These are phyloP conservation scores for Didymella lethalis DNA, from an alignment of 2,329 filamentous ascomycete genomes.

Conservation along the genomic window DNA sequence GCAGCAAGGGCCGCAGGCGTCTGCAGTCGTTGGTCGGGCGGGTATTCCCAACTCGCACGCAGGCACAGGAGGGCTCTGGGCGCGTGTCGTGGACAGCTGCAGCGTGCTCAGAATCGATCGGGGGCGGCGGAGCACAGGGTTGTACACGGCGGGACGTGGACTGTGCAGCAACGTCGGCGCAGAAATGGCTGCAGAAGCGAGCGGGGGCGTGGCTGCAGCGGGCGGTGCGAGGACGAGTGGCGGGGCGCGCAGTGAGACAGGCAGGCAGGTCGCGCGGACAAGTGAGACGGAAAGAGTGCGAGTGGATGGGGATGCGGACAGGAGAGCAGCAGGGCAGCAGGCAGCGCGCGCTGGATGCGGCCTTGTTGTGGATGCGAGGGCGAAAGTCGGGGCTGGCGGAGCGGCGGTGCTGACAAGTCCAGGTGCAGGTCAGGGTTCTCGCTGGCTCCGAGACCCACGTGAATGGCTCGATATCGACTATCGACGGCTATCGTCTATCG, in stretches of 20 bases:
- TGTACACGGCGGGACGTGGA: conserved; percentile 34
- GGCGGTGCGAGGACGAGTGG: conserved; percentile 15
- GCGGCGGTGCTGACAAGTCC: conserved; percentile 13
- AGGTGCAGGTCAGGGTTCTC: conserved; percentile 21
- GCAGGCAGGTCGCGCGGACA: neutral
- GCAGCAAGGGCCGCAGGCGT: conserved; percentile 23
- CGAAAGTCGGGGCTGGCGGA: conserved; percentile 18
- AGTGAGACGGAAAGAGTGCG: neutral
- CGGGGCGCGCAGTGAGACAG: conserved; percentile 6
- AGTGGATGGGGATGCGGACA: neutral
- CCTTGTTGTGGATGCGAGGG: conserved; percentile 17
- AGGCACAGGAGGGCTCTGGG: conserved; percentile 29
- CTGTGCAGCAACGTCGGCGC: conserved; percentile 34
- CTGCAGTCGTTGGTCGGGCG: conserved; percentile 22
- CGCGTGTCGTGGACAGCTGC: conserved; percentile 42
- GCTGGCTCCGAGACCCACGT: conserved; percentile 43
- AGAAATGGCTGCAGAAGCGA: conserved; percentile 31
- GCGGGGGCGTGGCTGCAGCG: conserved; percentile 22
- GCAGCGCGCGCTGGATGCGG: conserved; percentile 14
- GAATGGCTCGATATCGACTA: conserved; percentile 26
- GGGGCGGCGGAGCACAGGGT: conserved; percentile 32
- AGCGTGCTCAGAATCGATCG: conserved; percentile 37
- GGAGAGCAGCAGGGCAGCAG: neutral
- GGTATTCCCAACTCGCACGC: conserved; percentile 25
- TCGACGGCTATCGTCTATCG: conserved; percentile 24